Base-by-base conservation (phyloP, 2,329 filamentous ascomycete species). In the Hirsutella rhossiliensis region DNA sequence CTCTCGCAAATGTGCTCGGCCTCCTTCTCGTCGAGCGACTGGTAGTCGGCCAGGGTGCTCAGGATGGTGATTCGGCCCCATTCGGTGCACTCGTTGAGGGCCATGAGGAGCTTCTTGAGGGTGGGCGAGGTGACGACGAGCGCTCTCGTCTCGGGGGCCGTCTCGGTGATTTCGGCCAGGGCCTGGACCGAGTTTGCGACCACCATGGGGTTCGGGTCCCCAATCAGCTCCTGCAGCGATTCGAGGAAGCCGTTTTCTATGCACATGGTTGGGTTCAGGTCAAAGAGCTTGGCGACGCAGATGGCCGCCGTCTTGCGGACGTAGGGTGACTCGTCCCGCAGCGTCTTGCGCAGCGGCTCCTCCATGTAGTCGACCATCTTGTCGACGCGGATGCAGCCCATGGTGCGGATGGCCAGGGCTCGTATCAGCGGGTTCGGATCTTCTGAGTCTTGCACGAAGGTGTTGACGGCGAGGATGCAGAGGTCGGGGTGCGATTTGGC, bases 311-410 rank as follows among this genome's bases (percentile, higher is more conserved):
- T 98, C 70, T 98, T 98, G 55, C 92, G 85, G 48, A 98, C 92
- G 63, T 98, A 98, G 1, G 92, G 92, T 41, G 90, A 97, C 66
- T 98, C 92, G 67, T 98, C 92, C 63, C 88, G 81, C 53, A 98
- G 71, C 12, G 92, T 98, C 69, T 98, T 98, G 55, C 92, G 79
- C 50, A 98, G 67, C 13, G 92, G 92, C 59, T 98, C 92, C 64
- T 97, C 92, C 90, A 98, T 97, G 64, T 98, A 98, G 62, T 98
- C 92, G 52, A 97, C 87, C 87, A 98, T 98, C 67, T 98, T 98
- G 55, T 97, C 92, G 45, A 98, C 92, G 45, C 92, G 75, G 56
- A 98, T 97, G 60, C 92, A 97, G 36, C 92, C 92, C 92, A 98
- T 98, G 30, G 92, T 98, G 56, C 92, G 79, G 62, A 98, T 94